Conservation (phyloP, 1,139 yeast species). For the Taphrina pruni region DNA sequence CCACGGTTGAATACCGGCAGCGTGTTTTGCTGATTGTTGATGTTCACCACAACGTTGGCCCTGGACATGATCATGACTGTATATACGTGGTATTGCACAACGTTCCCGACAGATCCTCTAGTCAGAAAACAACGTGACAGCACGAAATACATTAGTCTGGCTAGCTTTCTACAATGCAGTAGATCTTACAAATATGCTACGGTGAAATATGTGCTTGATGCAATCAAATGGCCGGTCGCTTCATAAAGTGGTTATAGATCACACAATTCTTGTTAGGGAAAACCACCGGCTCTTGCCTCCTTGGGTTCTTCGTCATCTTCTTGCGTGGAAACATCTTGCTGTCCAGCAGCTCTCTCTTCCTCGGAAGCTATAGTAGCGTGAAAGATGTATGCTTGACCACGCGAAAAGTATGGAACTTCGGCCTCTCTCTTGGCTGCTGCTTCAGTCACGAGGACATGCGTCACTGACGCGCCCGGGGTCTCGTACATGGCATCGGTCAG, state of each 20-base stretch:
- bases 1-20: slow-evolving; percentile 1
- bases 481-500: slow-evolving; percentile 60
- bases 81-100: too few relatives aligned
- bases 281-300: slow-evolving; percentile 14
- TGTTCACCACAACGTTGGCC: not conserved
- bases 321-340: not conserved
- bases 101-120: too few relatives aligned
- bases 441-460: slow-evolving; percentile 51
- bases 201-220: too few relatives aligned
- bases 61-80: too few relatives aligned
- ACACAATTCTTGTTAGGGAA: slow-evolving; percentile 1
- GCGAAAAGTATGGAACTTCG: slow-evolving; percentile 22
- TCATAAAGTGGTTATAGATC: not conserved
- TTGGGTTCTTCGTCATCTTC: slow-evolving; percentile 20
- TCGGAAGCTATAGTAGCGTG: slow-evolving; percentile 31
- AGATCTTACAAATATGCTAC: too few relatives aligned
- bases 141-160: too few relatives aligned
- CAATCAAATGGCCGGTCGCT: too few relatives aligned
- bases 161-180: too few relatives aligned
- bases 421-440: slow-evolving; percentile 35
- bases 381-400: slow-evolving; percentile 26
- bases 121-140: too few relatives aligned
- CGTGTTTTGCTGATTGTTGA: slow-evolving; percentile 18
- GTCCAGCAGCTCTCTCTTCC: slow-evolving; percentile 14
- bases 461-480: slow-evolving; percentile 60